Evolutionary conservation across 2,329 filamentous ascomycete species (phyloP).

Genomic region (Fusarium buharicum): DNA sequence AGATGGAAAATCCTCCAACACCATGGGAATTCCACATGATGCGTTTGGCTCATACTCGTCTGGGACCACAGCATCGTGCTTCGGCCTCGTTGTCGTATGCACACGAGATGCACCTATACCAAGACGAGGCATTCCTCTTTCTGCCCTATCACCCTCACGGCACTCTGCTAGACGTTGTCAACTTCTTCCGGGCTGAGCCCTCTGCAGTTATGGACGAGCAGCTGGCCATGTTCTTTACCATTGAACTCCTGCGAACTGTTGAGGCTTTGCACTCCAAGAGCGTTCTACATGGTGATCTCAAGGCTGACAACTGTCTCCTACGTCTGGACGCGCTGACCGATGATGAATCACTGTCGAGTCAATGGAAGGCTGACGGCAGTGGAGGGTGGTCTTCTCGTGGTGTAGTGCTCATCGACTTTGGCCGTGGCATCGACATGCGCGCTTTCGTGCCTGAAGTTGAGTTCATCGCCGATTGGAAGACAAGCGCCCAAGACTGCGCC

Average conservation of each 20-base stretch:
- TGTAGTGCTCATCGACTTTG: conserved; percentile 91
- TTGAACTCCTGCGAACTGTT: conserved; percentile 90
- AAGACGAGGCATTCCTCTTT: conserved; percentile 88
- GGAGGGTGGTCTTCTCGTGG: conserved; percentile 85
- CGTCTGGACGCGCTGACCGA: conserved; percentile 71
- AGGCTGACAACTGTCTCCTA: conserved; percentile 93
- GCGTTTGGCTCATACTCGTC: conserved; percentile 78
- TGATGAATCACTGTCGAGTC: conserved; percentile 61
- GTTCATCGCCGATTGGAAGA: conserved; percentile 97
- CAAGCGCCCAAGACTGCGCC: conserved; percentile 84
- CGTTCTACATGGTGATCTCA: conserved; percentile 92
- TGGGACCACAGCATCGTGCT: conserved; percentile 76
- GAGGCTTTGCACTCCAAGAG: conserved; percentile 84
- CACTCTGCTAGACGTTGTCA: conserved; percentile 93
- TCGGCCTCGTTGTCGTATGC: conserved; percentile 82
- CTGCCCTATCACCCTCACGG: conserved; percentile 90
- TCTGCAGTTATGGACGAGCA: conserved; percentile 86
- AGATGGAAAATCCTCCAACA: conserved; percentile 90
- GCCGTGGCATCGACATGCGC: conserved; percentile 92
- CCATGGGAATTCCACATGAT: conserved; percentile 98
- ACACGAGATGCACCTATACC: conserved; percentile 91
- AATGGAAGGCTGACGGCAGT: conserved; percentile 78
- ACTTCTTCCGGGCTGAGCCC: conserved; percentile 78
- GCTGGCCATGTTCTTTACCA: conserved; percentile 92
- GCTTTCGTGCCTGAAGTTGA: conserved; percentile 77